Evolutionary conservation across 192 early-diverging fungal species (phyloP).

Genomic region (Chytriomyces sp.): DNA sequence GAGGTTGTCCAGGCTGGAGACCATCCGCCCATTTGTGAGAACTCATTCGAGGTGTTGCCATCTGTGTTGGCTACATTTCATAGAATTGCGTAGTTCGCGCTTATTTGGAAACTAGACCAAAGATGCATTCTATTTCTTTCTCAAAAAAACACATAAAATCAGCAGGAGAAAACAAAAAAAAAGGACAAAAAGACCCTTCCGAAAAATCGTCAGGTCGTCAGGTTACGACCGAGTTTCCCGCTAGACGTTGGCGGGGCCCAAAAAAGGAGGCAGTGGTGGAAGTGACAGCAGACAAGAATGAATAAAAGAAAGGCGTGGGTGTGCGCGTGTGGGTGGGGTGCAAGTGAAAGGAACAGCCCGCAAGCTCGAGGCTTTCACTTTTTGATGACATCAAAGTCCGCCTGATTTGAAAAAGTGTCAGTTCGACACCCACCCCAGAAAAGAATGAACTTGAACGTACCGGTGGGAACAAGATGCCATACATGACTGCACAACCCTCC

Average conservation of each 20-base stretch:
- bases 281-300: background rate
- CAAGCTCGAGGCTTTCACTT: conserved; percentile 49
- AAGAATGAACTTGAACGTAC: conserved; percentile 3
- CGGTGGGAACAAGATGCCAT: conserved; percentile 55
- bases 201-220: no score
- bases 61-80: no score
- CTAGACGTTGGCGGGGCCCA: no score
- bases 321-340: no score
- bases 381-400: conserved; percentile 60
- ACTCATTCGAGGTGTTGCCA: no score
- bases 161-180: background rate
- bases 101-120: background rate
- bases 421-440: background rate
- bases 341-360: no score
- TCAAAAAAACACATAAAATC: background rate
- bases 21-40: no score
- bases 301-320: background rate
- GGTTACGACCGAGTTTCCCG: no score
- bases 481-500: conserved; percentile 54
- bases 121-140: background rate
- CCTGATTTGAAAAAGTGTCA: background rate
- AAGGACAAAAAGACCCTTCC: no score
- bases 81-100: background rate
- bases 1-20: no score
- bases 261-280: no score